phyloP scores from a whole-genome alignment of 1,284 basidiomycete genomes.

The Ustilago trichophora region DNA sequence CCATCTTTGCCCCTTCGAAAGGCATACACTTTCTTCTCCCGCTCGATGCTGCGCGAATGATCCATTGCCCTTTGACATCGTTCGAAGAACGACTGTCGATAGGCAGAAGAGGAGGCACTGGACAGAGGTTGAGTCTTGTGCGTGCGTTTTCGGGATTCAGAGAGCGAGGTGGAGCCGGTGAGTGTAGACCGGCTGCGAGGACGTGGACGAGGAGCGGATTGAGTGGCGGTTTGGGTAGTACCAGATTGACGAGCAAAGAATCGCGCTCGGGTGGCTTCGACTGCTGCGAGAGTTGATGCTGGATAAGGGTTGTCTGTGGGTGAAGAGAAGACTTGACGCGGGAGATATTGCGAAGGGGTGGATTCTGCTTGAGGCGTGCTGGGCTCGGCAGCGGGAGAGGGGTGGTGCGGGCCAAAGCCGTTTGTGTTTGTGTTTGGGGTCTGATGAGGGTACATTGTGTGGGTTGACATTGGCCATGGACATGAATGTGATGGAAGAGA shows the following conservation, averaged over 20 bases:
- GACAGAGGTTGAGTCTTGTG: slow-evolving; percentile 15
- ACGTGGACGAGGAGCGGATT: background rate
- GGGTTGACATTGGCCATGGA: background rate
- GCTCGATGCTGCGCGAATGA: background rate
- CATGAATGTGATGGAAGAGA: no score
- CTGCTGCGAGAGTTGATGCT: slow-evolving; percentile 26
- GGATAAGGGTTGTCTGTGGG: slow-evolving; percentile 19
- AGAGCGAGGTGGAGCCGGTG: slow-evolving; percentile 10
- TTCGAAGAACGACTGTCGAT: slow-evolving; percentile 36
- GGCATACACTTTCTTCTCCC: background rate
- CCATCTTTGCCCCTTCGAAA: slow-evolving; percentile 26
- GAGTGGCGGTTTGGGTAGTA: background rate
- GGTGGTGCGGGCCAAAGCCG: no score
- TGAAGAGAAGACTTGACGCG: slow-evolving; percentile 29
- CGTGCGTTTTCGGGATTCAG: background rate
- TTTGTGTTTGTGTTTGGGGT: no score
- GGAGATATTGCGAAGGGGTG: slow-evolving; percentile 2
- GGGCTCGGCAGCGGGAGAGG: slow-evolving; percentile 8
- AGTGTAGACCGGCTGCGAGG: slow-evolving; percentile 9
- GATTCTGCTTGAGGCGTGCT: background rate
- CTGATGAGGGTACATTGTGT: background rate
- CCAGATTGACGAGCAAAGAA: slow-evolving; percentile 31
- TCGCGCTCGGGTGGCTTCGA: slow-evolving; percentile 21
- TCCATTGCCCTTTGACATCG: slow-evolving; percentile 35
- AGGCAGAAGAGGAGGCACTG: slow-evolving; percentile 1